Evolutionary conservation across 208 protist genomes (phyloP).

Genomic region (Polymyxa betae): DNA sequence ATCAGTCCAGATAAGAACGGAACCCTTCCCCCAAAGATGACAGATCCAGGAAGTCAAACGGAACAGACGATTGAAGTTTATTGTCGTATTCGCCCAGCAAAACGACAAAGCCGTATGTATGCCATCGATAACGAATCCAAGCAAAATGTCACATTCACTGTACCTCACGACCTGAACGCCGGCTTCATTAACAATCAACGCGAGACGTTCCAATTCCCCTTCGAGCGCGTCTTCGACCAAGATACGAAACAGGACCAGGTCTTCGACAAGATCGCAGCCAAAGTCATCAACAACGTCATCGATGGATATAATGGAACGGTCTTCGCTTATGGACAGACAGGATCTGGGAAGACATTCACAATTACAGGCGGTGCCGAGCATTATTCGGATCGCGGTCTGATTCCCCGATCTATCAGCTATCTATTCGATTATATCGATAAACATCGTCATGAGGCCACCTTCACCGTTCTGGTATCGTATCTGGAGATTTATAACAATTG

Average conservation of each 20-base stretch:
- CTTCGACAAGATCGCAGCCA: constrained; percentile 61
- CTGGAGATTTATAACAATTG: constrained; percentile 70
- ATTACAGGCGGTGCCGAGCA: constrained; percentile 62
- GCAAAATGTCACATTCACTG: background rate
- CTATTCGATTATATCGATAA: constrained; percentile 52
- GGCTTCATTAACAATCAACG: constrained; percentile 46
- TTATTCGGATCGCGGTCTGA: constrained; percentile 62
- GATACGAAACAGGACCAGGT: constrained; percentile 62
- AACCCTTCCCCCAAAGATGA: too few relatives aligned
- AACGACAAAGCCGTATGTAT: background rate
- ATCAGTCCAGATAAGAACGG: too few relatives aligned
- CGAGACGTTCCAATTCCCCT: constrained; percentile 51
- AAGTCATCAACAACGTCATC: constrained; percentile 62
- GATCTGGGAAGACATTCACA: constrained; percentile 68
- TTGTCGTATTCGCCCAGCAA: background rate
- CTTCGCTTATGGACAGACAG: constrained; percentile 70
- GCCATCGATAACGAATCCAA: background rate
- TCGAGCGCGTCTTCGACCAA: constrained; percentile 61
- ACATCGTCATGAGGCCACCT: background rate
- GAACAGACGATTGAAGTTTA: constrained; percentile 2
- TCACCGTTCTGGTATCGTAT: constrained; percentile 57
- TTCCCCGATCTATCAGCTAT: constrained; percentile 60
- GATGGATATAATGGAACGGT: constrained; percentile 66
- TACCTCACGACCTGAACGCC: background rate
- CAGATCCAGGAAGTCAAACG: too few relatives aligned